Evolutionary conservation across 805 yeast species (phyloP).

Genomic region (Lipomyces kockii): DNA sequence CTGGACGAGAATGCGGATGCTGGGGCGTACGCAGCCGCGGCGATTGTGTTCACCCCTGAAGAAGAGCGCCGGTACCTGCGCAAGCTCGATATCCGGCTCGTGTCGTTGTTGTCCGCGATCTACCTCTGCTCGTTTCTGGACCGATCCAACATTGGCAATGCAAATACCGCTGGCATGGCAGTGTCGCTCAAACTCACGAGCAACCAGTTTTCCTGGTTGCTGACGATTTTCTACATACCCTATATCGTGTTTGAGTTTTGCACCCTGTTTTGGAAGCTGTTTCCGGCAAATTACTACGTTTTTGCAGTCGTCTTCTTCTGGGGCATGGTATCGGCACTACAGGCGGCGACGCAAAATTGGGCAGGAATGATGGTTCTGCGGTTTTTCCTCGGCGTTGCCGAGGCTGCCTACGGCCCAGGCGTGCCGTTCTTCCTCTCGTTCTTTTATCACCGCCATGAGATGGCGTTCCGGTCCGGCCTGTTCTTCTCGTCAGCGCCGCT

Average conservation of each 20-base stretch:
- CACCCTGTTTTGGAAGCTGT: constrained; percentile 52
- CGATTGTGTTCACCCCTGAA: background rate
- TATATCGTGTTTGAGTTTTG: constrained; percentile 56
- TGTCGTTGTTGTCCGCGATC: constrained; percentile 54
- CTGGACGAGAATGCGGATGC: constrained; percentile 4
- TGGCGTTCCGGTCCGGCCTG: constrained; percentile 47
- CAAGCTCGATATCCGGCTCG: constrained; percentile 51
- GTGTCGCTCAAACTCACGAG: constrained; percentile 44
- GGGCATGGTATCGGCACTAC: constrained; percentile 55
- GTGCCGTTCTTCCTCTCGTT: constrained; percentile 47
- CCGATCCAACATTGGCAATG: constrained; percentile 59
- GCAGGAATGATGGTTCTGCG: constrained; percentile 53
- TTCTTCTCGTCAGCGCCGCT: constrained; percentile 47
- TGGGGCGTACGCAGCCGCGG: constrained; percentile 8
- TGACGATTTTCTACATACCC: constrained; percentile 56
- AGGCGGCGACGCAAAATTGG: constrained; percentile 52
- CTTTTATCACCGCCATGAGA: constrained; percentile 48
- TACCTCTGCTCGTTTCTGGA: constrained; percentile 58
- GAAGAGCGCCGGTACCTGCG: constrained; percentile 38
- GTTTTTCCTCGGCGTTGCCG: constrained; percentile 50
- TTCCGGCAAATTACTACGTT: constrained; percentile 52
- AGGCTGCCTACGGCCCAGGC: constrained; percentile 51
- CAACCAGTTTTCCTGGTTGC: constrained; percentile 52
- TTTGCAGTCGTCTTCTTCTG: constrained; percentile 54
- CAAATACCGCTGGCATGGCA: constrained; percentile 56